Evolutionary conservation across 495 filamentous ascomycete species (phyloP), one percentile per base, ranked within the genome.

Genomic region (Neurospora terricola): DNA sequence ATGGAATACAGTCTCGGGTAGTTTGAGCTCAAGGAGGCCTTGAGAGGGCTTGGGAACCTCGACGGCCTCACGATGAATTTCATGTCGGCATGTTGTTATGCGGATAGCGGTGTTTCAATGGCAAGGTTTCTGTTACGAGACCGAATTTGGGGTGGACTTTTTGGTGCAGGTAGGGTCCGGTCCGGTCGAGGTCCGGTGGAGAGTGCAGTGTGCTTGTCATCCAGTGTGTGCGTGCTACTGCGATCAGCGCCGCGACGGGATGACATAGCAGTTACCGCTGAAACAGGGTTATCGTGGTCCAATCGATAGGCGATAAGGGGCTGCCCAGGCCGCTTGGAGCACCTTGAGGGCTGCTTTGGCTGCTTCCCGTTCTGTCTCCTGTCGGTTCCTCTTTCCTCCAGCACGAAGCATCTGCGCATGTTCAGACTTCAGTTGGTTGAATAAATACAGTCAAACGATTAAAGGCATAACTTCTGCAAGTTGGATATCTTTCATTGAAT

Each of bases 61-160:
- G 80, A 78, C 76, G 80, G 80, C 79, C 81, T 80, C 62, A 71
- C 69, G 72, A 76, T 75, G 72, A 71, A 73, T 75, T 79, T 84
- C 84, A 86, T 86, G 76, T 83, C 81, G 81, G 81, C 84, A 85
- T 86, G 75, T 81, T 73, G 78, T 36, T 34, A 34, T 34, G 38
- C 68, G 48, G 68, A n/a, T 68, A 11, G 23, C 48, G 48, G 48
- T n/a, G 48, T 59, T 59, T 48, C 43, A 39, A 39, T 48, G 43
- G 16, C 16, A 42, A 34, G 38, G 38, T 39, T 39, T 43, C 40
- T 43, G 40, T 48, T 48, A 59, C 48, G 48, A 59, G 48, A 59
- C 3, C 14, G 23, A 21, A 59, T 30, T 7, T 5, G 48, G 21
- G 45, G 30, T 34, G 30, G 34, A 54, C 45, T 54, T 54, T 62